phyloP scores from a whole-genome alignment of 768 basidiomycete genomes.

The Amanita pallidorosea region DNA sequence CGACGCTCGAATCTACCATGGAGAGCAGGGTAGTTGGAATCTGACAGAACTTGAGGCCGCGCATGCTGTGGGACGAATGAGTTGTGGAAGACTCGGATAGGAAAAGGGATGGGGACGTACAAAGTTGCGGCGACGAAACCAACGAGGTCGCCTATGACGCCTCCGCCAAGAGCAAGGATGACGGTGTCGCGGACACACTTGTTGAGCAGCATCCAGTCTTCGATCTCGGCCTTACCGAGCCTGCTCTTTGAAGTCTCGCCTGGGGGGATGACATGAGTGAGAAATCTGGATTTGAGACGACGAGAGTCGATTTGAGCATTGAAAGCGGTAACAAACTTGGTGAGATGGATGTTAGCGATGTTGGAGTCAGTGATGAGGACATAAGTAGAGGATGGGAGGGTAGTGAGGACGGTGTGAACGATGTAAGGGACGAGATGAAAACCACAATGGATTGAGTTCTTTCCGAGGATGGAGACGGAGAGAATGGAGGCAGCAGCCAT shows the following conservation, averaged over 20 bases:
- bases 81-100: constrained; percentile 4
- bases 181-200: constrained; percentile 91
- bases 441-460: constrained; percentile 85
- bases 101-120: constrained; percentile 35
- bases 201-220: constrained; percentile 84
- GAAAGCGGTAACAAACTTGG: constrained; percentile 60
- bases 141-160: constrained; percentile 93
- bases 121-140: constrained; percentile 97
- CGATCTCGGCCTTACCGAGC: constrained; percentile 84
- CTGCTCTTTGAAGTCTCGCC: constrained; percentile 92
- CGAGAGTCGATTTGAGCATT: constrained; percentile 21
- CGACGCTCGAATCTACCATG: constrained; percentile 98
- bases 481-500: constrained; percentile 33
- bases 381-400: constrained; percentile 75
- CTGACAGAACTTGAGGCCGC: constrained; percentile 90
- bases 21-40: constrained; percentile 94
- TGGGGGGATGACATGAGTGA: constrained; percentile 72
- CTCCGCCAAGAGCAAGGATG: constrained; percentile 88
- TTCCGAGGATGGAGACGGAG: constrained; percentile 78
- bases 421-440: constrained; percentile 90
- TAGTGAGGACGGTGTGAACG: constrained; percentile 55
- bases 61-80: constrained; percentile 59
- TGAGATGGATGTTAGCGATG: constrained; percentile 73
- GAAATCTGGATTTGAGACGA: constrained; percentile 45
- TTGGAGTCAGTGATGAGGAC: constrained; percentile 89